Conservation (phyloP, 495 filamentous ascomycete species). For the Daldinia bambusicola region DNA sequence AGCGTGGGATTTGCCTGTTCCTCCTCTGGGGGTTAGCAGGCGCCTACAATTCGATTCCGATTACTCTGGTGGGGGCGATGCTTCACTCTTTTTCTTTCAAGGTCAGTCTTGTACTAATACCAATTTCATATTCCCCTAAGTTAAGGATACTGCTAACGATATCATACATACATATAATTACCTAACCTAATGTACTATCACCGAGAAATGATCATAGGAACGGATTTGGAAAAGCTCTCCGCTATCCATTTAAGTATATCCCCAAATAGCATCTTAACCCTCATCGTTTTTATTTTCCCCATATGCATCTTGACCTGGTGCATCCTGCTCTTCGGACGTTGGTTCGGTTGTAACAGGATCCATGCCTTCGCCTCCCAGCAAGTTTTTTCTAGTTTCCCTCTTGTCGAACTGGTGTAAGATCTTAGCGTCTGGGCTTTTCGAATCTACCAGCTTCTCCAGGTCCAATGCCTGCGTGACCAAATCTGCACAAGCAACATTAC, state of each 20-base stretch:
- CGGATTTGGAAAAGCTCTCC: not conserved
- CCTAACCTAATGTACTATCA: not conserved
- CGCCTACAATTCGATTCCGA: slow-evolving; percentile 93
- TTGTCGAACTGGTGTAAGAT: slow-evolving; percentile 37
- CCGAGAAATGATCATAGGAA: not conserved
- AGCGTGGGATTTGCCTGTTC: slow-evolving; percentile 69
- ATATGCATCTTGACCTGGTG: slow-evolving; percentile 6
- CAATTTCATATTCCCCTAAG: not conserved
- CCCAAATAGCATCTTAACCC: not conserved
- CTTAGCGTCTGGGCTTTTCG: slow-evolving; percentile 24
- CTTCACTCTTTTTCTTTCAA: slow-evolving; percentile 59
- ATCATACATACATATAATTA: not conserved
- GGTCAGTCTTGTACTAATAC: slow-evolving; percentile 63
- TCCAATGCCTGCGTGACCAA: slow-evolving; percentile 40
- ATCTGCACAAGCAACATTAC: slow-evolving; percentile 39
- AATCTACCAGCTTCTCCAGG: slow-evolving; percentile 44
- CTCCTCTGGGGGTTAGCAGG: slow-evolving; percentile 59
- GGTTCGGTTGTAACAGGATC: not conserved
- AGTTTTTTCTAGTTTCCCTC: slow-evolving; percentile 11
- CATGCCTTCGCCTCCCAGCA: not conserved
- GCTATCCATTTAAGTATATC: not conserved
- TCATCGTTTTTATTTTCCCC: not conserved
- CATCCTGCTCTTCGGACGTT: not conserved
- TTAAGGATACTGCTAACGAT: slow-evolving; percentile 58
- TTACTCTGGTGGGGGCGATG: slow-evolving; percentile 56